Percentiles rank a stretch among this genome's conserved stretches.
phyloP scores from a whole-genome alignment of 2,329 filamentous ascomycete species.

The Fusarium sp. region DNA sequence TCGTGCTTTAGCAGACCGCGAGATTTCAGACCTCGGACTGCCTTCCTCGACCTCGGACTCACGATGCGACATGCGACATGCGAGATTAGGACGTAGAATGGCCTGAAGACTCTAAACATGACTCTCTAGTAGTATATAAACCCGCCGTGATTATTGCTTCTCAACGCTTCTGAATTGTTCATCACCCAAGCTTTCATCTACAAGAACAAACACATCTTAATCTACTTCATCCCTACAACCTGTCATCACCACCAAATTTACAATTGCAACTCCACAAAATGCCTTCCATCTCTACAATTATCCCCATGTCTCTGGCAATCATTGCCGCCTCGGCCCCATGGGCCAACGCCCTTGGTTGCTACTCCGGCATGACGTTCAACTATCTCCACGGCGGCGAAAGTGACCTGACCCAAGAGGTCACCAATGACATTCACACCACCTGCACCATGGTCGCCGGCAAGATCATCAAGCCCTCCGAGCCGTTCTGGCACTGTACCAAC shows the following conservation, averaged over 20 bases:
- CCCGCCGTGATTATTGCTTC: background rate
- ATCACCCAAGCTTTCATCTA: background rate
- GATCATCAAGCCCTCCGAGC: background rate
- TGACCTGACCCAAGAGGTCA: background rate
- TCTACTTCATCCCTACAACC: background rate
- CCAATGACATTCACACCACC: background rate
- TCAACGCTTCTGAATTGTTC: background rate
- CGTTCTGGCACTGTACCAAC: conserved; percentile 13
- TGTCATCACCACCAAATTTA: background rate
- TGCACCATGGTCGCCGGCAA: conserved; percentile 1
- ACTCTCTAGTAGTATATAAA: conserved; percentile 2
- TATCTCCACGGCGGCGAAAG: background rate
- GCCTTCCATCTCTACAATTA: background rate
- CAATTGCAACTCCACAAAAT: background rate
- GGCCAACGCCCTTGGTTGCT: background rate
- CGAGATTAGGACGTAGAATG: background rate
- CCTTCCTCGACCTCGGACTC: background rate
- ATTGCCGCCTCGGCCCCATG: background rate
- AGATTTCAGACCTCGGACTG: background rate
- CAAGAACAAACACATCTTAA: background rate
- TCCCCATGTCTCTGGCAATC: background rate
- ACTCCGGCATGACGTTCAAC: background rate
- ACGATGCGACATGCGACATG: background rate
- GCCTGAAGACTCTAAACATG: background rate
- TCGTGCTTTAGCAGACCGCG: background rate